These are phyloP conservation scores for Talaromyces sp. DNA, from an alignment of 2,329 filamentous ascomycete species.

Conservation along the genomic window DNA sequence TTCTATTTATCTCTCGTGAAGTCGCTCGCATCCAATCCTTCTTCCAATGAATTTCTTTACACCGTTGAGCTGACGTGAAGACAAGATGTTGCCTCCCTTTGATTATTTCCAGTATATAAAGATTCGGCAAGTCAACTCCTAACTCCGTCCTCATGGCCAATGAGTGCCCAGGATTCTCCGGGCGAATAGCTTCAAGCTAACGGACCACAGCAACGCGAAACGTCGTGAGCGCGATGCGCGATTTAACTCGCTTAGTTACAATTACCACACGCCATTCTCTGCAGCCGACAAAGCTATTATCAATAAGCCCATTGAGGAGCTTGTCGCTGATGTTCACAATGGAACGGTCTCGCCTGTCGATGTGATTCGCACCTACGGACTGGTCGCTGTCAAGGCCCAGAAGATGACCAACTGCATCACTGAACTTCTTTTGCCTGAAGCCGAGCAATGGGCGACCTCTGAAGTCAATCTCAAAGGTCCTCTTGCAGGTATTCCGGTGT, in stretches of 20 bases:
- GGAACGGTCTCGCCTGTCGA: conserved; percentile 60
- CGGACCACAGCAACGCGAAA: conserved; percentile 62
- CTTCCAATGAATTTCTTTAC: background rate
- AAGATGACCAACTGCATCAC: conserved; percentile 85
- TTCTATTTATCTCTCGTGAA: background rate
- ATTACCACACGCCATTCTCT: conserved; percentile 64
- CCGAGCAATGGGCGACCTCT: conserved; percentile 64
- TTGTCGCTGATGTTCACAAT: conserved; percentile 74
- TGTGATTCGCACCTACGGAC: conserved; percentile 79
- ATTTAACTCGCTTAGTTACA: conserved; percentile 60
- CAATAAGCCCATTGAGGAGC: conserved; percentile 66
- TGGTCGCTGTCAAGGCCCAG: conserved; percentile 77
- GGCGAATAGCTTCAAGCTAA: conserved; percentile 13
- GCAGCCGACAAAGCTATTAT: conserved; percentile 62
- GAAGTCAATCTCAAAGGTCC: conserved; percentile 71
- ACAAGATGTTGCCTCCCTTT: conserved; percentile 49
- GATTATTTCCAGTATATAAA: conserved; percentile 66
- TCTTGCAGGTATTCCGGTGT: conserved; percentile 79
- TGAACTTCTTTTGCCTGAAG: conserved; percentile 73
- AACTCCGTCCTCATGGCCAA: conserved; percentile 4
- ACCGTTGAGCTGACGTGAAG: background rate
- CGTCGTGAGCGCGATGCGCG: conserved; percentile 67
- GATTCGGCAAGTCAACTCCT: conserved; percentile 56
- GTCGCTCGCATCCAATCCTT: background rate
- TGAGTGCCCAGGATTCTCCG: background rate